These are phyloP conservation scores for Pythium utonaiense DNA, from an alignment of 352 stramenopile species.

Conservation along the genomic window DNA sequence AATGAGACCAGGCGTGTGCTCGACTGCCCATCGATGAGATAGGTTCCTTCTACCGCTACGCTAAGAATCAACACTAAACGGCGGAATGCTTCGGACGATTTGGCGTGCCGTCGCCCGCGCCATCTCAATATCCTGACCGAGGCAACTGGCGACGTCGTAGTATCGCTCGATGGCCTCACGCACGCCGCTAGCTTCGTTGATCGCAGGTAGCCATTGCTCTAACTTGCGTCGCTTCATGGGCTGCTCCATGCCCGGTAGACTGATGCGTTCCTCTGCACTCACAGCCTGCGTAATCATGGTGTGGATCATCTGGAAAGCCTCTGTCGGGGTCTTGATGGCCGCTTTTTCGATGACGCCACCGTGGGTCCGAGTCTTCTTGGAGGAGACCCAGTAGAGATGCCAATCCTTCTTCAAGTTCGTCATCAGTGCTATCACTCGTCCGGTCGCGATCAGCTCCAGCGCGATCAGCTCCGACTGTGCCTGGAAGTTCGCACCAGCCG, in stretches of 20 bases:
- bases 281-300: slow-evolving; percentile 27
- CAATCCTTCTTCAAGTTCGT: slow-evolving; percentile 35
- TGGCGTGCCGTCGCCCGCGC: slow-evolving; percentile 18
- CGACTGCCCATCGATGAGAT: too few relatives aligned
- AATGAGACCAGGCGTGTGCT: too few relatives aligned
- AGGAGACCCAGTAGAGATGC: slow-evolving; percentile 43
- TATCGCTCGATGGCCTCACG: slow-evolving; percentile 33
- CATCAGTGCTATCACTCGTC: slow-evolving; percentile 42
- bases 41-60: too few relatives aligned
- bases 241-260: slow-evolving; percentile 25
- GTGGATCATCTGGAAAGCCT: slow-evolving; percentile 34
- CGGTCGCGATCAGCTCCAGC: slow-evolving; percentile 32
- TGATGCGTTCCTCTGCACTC: slow-evolving; percentile 23
- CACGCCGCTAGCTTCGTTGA: slow-evolving; percentile 22
- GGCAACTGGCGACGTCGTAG: slow-evolving; percentile 28
- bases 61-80: too few relatives aligned
- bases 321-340: slow-evolving; percentile 21
- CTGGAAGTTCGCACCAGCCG: slow-evolving; percentile 29
- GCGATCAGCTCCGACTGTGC: slow-evolving; percentile 42
- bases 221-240: slow-evolving; percentile 40
- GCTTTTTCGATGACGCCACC: slow-evolving; percentile 21
- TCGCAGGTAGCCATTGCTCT: slow-evolving; percentile 18
- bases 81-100: slow-evolving; percentile 16
- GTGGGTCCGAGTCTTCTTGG: slow-evolving; percentile 3
- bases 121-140: slow-evolving; percentile 26